phyloP scores from a whole-genome alignment of 805 yeast species.

The Teunomyces atbi region DNA sequence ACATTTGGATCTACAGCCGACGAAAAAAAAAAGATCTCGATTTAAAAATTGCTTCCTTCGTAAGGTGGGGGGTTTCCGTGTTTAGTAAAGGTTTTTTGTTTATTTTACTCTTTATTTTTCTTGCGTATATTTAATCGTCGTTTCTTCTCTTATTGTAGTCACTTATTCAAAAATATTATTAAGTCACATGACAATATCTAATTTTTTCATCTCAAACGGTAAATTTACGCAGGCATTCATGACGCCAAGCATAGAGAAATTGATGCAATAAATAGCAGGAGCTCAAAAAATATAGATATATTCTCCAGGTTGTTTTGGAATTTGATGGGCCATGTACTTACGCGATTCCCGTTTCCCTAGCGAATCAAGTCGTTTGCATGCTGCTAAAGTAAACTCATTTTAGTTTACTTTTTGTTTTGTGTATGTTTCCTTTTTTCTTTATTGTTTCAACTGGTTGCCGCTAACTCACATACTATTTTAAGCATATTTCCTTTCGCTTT shows the following conservation, averaged over 20 bases:
- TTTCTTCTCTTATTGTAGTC: conserved; percentile 1
- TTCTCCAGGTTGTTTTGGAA: neutral
- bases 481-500: neutral
- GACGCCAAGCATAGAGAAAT: neutral
- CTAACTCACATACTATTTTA: neutral
- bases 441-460: neutral
- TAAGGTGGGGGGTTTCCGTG: neutral
- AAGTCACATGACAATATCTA: neutral
- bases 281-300: neutral
- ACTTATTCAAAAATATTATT: neutral
- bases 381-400: neutral
- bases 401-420: neutral
- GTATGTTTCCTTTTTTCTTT: neutral
- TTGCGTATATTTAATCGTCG: neutral
- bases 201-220: neutral
- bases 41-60: neutral
- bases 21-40: neutral
- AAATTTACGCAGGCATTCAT: neutral
- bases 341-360: neutral
- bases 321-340: neutral
- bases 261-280: neutral
- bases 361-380: neutral
- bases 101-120: neutral
- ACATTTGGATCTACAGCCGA: neutral
- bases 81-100: neutral